Evolutionary conservation across 192 early-diverging fungal genomes (phyloP), one percentile per base, ranked within the genome.

Genomic region (Coemansia sp.): DNA sequence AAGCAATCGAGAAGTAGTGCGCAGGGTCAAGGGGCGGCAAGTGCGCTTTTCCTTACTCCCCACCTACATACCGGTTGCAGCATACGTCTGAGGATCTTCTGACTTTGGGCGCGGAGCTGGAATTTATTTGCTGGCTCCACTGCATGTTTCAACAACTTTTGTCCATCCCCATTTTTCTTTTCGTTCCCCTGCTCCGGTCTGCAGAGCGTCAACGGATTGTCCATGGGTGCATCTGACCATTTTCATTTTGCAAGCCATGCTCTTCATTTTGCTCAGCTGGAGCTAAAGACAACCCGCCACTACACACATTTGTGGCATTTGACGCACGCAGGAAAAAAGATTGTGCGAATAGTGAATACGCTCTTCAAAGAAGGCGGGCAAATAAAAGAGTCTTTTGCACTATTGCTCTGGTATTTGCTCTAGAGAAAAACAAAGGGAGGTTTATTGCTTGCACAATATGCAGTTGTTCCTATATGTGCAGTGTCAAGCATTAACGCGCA

Each of bases 121-220:
- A 45, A 45, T 45, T 45, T 45, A 45, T n/a, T 35, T 12, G 41
- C 41, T 45, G 41, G 56, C 56, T 35, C n/a, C 21, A 9, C 7
- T 37, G 55, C 55, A 56, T 56, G 32, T 56, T 57, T 29, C 56
- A 17, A n/a, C 19, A 24, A 37, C 56, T 35, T 52, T 12, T 45
- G 41, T 45, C 41, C 41, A 45, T 25, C 21, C 51, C 32, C 32
- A 35, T 35, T 35, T 55, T 9, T 47, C 29, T 48, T 23, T 9
- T 47, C 29, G 27, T 14, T 50, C 60, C 60, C 60, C 60, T 61
- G 45, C 60, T 61, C 60, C 60, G 60, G 58, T 60, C 58, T 47
- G n/a, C 24, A 21, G 21, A 21, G 21, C 21, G 21, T 21, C 24
- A 29, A 14, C 25, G 11, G 24, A 61, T 61, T 61, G 60, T 50